Evolutionary conservation across 2,329 filamentous ascomycete genomes (phyloP).

Genomic region (Orbilia brochopaga): DNA sequence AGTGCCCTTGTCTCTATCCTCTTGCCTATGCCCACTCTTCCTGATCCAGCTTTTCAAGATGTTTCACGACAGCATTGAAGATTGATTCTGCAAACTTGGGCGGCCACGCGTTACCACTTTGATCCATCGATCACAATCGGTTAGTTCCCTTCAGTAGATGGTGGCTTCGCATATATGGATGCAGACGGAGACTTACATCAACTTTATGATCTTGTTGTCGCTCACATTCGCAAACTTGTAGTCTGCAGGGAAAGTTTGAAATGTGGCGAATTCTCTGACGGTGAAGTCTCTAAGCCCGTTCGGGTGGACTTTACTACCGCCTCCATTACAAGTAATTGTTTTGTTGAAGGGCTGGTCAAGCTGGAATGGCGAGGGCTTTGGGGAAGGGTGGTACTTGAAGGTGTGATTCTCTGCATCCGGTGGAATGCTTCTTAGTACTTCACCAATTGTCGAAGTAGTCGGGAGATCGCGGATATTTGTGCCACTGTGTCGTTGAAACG

Average conservation of each 20-base stretch:
- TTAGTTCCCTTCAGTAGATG: not conserved
- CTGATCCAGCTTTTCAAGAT: conserved; percentile 21
- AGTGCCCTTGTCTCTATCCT: no score
- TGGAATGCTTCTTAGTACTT: conserved; percentile 59
- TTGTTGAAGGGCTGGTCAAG: conserved; percentile 55
- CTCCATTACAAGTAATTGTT: conserved; percentile 69
- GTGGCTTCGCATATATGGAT: not conserved
- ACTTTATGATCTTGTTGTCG: conserved; percentile 19
- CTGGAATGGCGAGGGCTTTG: conserved; percentile 38
- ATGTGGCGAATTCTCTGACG: conserved; percentile 69
- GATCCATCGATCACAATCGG: not conserved
- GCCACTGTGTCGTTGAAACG: conserved; percentile 52
- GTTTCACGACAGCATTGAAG: conserved; percentile 22
- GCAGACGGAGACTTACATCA: conserved; percentile 15
- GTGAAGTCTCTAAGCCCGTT: conserved; percentile 70
- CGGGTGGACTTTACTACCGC: conserved; percentile 70
- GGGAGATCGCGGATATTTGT: conserved; percentile 55
- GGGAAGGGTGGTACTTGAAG: conserved; percentile 58
- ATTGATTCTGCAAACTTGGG: conserved; percentile 39
- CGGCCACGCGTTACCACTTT: conserved; percentile 45
- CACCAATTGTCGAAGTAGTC: conserved; percentile 59
- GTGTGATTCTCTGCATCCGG: conserved; percentile 56
- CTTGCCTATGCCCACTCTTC: not conserved
- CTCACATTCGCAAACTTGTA: conserved; percentile 63
- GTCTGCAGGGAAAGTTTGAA: conserved; percentile 71